A percentile compares a stretch with the other conserved stretches of the same genome.
Conservation (phyloP, 495 filamentous ascomycete genomes). For the Penicillium mononematosum region DNA sequence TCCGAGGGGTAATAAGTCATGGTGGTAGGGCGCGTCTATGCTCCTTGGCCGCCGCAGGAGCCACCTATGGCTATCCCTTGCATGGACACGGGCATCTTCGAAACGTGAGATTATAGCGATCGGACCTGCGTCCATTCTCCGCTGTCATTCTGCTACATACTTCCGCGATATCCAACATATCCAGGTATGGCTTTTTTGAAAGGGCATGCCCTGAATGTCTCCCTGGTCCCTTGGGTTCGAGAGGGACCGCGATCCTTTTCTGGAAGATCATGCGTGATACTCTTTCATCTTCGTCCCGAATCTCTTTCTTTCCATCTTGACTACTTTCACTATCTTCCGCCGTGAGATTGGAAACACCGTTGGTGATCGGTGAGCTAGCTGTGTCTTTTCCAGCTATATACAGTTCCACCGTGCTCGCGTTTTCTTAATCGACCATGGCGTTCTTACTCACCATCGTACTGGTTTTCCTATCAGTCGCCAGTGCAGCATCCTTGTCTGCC, state of each 20-base stretch:
- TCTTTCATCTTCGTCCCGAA: constrained; percentile 17
- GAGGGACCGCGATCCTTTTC: constrained; percentile 25
- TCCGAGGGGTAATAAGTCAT: constrained; percentile 24
- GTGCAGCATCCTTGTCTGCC: constrained; percentile 46
- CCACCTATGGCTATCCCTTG: constrained; percentile 36
- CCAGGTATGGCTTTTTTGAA: constrained; percentile 46
- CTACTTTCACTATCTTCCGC: constrained; percentile 14
- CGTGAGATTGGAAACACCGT: constrained; percentile 10
- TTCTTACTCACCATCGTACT: constrained; percentile 31
- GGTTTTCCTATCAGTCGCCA: constrained; percentile 34
- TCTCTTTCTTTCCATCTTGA: constrained; percentile 20
- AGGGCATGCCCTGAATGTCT: constrained; percentile 39
- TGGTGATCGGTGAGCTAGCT: constrained; percentile 18
- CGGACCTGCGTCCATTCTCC: constrained; percentile 27
- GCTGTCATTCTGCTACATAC: constrained; percentile 40
- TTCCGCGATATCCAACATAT: constrained; percentile 48
- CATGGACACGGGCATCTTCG: constrained; percentile 29
- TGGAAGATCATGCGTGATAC: constrained; percentile 24
- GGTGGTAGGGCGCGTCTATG: constrained; percentile 29
- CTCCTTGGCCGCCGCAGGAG: constrained; percentile 30
- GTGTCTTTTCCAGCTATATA: constrained; percentile 18
- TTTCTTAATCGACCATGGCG: constrained; percentile 31
- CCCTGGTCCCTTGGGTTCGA: constrained; percentile 39
- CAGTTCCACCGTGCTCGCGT: constrained; percentile 15
- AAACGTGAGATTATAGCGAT: constrained; percentile 32